Percentiles rank a stretch among this genome's conserved stretches.
These are phyloP conservation scores for Verticillium albo-atrum DNA, from an alignment of 2,329 filamentous ascomycete genomes.

Conservation along the genomic window DNA sequence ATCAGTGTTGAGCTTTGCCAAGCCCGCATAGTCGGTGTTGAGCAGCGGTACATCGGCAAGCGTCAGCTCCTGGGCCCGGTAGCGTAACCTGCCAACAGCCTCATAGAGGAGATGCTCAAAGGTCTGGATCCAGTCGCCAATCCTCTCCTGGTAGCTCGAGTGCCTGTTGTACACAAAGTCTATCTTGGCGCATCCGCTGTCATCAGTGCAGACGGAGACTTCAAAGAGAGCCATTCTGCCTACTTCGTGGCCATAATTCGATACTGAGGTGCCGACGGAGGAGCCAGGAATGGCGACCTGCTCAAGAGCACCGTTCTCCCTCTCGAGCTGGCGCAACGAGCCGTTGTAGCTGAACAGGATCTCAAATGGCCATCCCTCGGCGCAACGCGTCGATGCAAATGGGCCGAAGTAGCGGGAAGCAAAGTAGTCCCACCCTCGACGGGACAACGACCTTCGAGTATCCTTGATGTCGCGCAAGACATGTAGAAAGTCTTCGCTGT, in stretches of 20 bases:
- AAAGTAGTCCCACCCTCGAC: constrained; percentile 46
- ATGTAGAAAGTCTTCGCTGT: constrained; percentile 40
- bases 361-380: constrained; percentile 46
- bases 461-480: constrained; percentile 52
- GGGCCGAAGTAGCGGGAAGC: constrained; percentile 35
- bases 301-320: constrained; percentile 43
- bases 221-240: constrained; percentile 48
- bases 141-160: constrained; percentile 35
- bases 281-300: constrained; percentile 36
- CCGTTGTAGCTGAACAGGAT: constrained; percentile 55
- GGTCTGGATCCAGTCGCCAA: constrained; percentile 39
- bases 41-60: constrained; percentile 44
- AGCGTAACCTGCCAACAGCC: constrained; percentile 34
- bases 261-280: constrained; percentile 29
- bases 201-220: constrained; percentile 38
- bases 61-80: constrained; percentile 42
- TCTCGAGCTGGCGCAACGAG: constrained; percentile 42
- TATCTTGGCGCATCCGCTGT: constrained; percentile 38
- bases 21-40: constrained; percentile 40
- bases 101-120: constrained; percentile 43
- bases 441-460: constrained; percentile 35
- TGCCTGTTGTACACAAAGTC: constrained; percentile 40
- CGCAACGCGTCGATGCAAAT: constrained; percentile 21
- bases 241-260: constrained; percentile 39
- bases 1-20: constrained; percentile 37